Conservation (phyloP, 306 rosid species). For the Acacia confusa region DNA sequence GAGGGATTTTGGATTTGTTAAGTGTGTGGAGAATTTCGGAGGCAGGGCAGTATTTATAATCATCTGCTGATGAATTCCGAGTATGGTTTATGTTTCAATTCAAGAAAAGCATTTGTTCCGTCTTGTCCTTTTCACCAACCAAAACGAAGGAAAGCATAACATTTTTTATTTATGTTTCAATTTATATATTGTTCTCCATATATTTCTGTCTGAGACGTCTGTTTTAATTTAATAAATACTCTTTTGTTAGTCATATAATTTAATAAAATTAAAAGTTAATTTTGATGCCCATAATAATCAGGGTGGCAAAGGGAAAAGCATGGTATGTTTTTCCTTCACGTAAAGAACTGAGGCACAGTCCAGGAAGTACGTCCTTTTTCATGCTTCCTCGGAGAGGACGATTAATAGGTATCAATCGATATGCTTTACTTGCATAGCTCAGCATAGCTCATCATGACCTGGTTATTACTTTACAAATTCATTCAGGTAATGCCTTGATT, state of each 20-base stretch:
- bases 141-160: background rate
- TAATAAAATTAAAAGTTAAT: too few species aligned
- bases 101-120: background rate
- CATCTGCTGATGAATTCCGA: background rate
- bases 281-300: background rate
- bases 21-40: background rate
- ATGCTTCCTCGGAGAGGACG: background rate
- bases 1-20: background rate
- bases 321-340: background rate
- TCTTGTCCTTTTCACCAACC: background rate
- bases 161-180: too few species aligned
- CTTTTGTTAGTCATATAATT: too few species aligned
- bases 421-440: background rate
- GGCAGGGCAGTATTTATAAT: background rate
- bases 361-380: too few species aligned
- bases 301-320: background rate
- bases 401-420: too few species aligned
- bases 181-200: too few species aligned
- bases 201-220: background rate
- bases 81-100: background rate
- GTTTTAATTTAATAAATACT: too few species aligned
- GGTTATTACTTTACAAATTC: too few species aligned
- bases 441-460: too few species aligned
- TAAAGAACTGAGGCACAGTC: background rate
- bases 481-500: too few species aligned